These are phyloP conservation scores for Ensete glaucum DNA, from an alignment of 176 grass and related monocot species.

Conservation along the genomic window DNA sequence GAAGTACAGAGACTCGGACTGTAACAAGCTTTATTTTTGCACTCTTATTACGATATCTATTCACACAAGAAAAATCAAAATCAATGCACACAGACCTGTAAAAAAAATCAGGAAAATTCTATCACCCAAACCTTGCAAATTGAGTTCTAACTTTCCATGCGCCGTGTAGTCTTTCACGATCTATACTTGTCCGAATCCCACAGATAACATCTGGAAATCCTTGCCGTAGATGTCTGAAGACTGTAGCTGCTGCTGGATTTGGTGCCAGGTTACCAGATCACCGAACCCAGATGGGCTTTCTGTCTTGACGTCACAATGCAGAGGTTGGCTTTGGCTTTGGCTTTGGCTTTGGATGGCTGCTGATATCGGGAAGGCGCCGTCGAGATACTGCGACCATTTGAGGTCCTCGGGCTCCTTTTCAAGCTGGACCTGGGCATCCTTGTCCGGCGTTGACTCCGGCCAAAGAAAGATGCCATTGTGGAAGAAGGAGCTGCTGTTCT, in stretches of 20 bases:
- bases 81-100: not conserved
- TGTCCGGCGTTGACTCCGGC: conserved; percentile 18
- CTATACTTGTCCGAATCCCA: conserved; percentile 23
- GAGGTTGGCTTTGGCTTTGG: conserved; percentile 10
- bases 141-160: not conserved
- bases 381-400: conserved; percentile 31
- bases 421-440: conserved; percentile 1
- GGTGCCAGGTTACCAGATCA: conserved; percentile 20
- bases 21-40: not conserved
- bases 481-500: conserved; percentile 5
- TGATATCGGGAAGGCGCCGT: conserved; percentile 22
- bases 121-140: not conserved
- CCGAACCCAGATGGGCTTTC: conserved; percentile 15
- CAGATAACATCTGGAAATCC: conserved; percentile 19
- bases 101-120: not conserved
- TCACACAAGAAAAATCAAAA: not conserved
- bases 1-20: not conserved
- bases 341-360: conserved; percentile 7
- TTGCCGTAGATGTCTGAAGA: conserved; percentile 17
- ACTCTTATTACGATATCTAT: not conserved
- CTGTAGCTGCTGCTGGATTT: conserved; percentile 14
- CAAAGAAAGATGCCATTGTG: conserved; percentile 26
- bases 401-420: conserved; percentile 21
- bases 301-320: conserved; percentile 20
- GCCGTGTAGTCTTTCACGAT: not conserved